phyloP scores from a whole-genome alignment of 2,329 filamentous ascomycete species.

The Domatiomyces globalis region DNA sequence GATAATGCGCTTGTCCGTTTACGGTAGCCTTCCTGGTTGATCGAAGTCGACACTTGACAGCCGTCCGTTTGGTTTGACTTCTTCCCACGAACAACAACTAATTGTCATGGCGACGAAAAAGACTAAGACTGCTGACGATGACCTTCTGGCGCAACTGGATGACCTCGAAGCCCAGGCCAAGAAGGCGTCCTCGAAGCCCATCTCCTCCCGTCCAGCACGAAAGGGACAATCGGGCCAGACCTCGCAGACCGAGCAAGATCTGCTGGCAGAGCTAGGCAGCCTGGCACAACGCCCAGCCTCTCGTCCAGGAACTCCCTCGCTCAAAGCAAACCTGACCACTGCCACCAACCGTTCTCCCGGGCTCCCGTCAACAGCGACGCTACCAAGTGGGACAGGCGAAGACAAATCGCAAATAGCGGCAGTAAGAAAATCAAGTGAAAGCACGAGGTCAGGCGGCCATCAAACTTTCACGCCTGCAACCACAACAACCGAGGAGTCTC shows the following conservation, averaged over 20 bases:
- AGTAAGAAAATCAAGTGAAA: conserved; percentile 63
- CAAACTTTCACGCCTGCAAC: conserved; percentile 57
- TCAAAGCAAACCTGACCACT: conserved; percentile 38
- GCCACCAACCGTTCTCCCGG: conserved; percentile 41
- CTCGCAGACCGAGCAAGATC: conserved; percentile 47
- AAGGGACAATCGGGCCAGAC: conserved; percentile 14
- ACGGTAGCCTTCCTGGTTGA: no score
- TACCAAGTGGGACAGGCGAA: conserved; percentile 44
- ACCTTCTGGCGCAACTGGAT: conserved; percentile 38
- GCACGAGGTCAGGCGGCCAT: conserved; percentile 50
- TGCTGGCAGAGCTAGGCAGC: conserved; percentile 75
- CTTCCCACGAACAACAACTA: not conserved
- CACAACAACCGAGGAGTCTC: conserved; percentile 37
- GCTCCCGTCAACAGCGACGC: conserved; percentile 37
- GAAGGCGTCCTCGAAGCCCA: conserved; percentile 21
- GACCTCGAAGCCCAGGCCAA: conserved; percentile 29
- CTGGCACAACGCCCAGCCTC: conserved; percentile 57
- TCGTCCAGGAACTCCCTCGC: conserved; percentile 68
- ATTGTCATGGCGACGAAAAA: conserved; percentile 20
- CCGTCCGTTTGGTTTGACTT: no score
- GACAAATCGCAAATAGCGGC: conserved; percentile 39
- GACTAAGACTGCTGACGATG: conserved; percentile 29
- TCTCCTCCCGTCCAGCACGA: conserved; percentile 11
- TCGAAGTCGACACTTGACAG: no score
- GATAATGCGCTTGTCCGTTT: not conserved